Percentiles rank a stretch among this genome's conserved stretches.
Evolutionary conservation across 164 flowering plant species (phyloP).

Genomic region (Pachysandra terminalis): DNA sequence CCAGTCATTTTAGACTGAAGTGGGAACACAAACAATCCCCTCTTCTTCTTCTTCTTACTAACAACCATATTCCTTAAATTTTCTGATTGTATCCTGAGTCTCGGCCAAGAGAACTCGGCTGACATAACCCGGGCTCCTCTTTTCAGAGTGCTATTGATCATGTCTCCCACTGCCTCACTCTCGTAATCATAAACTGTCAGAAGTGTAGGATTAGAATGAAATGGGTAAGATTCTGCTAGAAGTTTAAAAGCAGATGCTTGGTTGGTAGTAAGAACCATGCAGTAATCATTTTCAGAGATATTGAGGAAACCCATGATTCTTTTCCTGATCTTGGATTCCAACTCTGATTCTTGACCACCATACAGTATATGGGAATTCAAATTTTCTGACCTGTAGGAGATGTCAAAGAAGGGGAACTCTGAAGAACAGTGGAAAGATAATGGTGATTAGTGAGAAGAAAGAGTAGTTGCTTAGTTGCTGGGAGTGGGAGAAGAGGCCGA

Average conservation of each 20-base stretch:
- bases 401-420: constrained; percentile 52
- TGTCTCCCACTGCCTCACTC: constrained; percentile 67
- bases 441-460: constrained; percentile 21
- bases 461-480: constrained; percentile 44
- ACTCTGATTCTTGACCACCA: constrained; percentile 53
- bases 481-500: constrained; percentile 68
- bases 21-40: constrained; percentile 84
- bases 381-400: constrained; percentile 55
- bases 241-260: constrained; percentile 79
- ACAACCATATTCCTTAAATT: constrained; percentile 62
- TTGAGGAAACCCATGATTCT: constrained; percentile 70
- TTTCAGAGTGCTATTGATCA: constrained; percentile 56
- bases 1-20: constrained; percentile 81
- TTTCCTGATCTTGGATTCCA: constrained; percentile 61
- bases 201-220: constrained; percentile 48
- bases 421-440: constrained; percentile 16
- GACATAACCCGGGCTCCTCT: constrained; percentile 65
- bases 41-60: constrained; percentile 48
- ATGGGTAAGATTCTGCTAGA: constrained; percentile 83
- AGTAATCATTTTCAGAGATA: constrained; percentile 59
- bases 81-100: constrained; percentile 56
- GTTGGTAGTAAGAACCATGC: constrained; percentile 84
- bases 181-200: constrained; percentile 84
- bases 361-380: constrained; percentile 60
- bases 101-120: constrained; percentile 87